Conservation (phyloP, 2,329 filamentous ascomycete genomes). For the Aphanocladium album region DNA sequence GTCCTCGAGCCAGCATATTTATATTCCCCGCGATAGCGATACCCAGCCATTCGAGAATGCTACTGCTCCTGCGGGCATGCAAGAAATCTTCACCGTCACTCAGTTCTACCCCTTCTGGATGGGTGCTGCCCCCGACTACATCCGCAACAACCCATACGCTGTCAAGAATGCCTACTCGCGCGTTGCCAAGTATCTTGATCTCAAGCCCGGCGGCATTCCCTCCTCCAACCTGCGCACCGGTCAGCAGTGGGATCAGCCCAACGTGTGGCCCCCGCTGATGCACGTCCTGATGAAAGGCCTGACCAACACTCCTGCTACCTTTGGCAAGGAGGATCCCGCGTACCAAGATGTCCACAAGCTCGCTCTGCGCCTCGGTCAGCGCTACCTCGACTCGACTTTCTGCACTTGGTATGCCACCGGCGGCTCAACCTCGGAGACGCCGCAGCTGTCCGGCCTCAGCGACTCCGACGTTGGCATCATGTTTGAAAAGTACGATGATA, state of each 20-base stretch:
- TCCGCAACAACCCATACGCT: constrained; percentile 55
- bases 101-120: constrained; percentile 68
- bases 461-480: constrained; percentile 51
- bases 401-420: constrained; percentile 67
- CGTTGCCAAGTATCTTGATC: constrained; percentile 47
- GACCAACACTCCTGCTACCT: constrained; percentile 53
- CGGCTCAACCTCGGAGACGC: constrained; percentile 50
- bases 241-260: constrained; percentile 67
- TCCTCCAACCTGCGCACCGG: constrained; percentile 57
- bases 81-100: constrained; percentile 52
- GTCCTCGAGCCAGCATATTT: constrained; percentile 50
- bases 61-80: constrained; percentile 47
- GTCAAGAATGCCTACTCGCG: constrained; percentile 50
- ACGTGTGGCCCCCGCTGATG: constrained; percentile 64
- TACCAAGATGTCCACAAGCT: constrained; percentile 51
- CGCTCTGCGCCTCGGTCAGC: constrained; percentile 55
- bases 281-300: constrained; percentile 60
- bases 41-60: constrained; percentile 23
- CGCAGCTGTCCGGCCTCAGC: constrained; percentile 43
- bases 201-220: constrained; percentile 51
- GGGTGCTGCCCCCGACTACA: constrained; percentile 52
- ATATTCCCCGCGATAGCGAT: constrained; percentile 44
- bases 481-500: constrained; percentile 66
- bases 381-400: constrained; percentile 62
- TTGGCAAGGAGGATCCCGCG: constrained; percentile 46